Evolutionary conservation across 768 basidiomycete genomes (phyloP), one percentile per base, ranked within the genome.

Genomic region (Omphalotus guepiniiformis): DNA sequence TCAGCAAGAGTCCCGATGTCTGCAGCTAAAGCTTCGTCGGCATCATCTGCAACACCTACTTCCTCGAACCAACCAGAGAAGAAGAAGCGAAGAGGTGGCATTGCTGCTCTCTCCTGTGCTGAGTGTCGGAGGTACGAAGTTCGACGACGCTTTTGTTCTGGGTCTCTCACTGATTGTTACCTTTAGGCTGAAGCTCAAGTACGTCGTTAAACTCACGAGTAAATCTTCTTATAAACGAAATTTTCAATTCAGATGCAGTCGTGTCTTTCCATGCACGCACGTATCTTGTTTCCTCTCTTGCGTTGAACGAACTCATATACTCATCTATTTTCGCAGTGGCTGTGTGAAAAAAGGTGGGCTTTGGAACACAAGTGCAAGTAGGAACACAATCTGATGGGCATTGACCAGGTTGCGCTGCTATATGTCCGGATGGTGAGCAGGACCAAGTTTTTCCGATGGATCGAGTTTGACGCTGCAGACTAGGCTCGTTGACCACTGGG

Each of bases 401-500:
- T 63, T 58, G 63, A 64, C 3, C 3, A 50, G 72, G 72, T 21
- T 73, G 71, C 53, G 68, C 65, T 9, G 65, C 80, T 3, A 85
- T 87, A 39, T 87, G 85, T 61, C 83, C 83, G 4, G 76, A 83
- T 55, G 82, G 79, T 78, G 42, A 40, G 61, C 48, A 12, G 42
- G 40, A 15, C 47, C 39, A 46, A 6, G n/a, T 5, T 21, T 21
- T 18, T 18, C 26, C 25, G 18, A 2, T 22, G 30, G 45, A 23
- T 42, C 37, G 18, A 21, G 42, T 42, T 45, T 54, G 11, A 50
- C 45, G 37, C 48, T 44, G 47, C 27, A 43, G 26, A 38, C 34
- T 51, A 84, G 83, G 82, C 13, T 83, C 82, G 25, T 70, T 85
- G 30, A 85, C 83, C 9, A 85, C 84, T 12, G 84, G 84, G 50